These are phyloP conservation scores for Irpex lacteus DNA, from an alignment of 1,284 basidiomycete genomes.

Conservation along the genomic window DNA sequence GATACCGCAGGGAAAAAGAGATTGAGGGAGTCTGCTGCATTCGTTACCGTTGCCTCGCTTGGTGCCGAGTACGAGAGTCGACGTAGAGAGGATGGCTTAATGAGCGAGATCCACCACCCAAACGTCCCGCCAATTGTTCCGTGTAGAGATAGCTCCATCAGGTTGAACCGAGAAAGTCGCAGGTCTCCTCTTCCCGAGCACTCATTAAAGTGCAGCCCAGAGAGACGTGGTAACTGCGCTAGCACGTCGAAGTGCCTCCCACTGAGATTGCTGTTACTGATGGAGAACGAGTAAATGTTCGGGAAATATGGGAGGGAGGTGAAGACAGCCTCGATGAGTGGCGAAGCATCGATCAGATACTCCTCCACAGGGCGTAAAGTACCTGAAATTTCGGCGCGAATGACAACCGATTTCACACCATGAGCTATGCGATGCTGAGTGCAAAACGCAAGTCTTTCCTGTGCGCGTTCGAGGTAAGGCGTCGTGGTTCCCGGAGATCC, in stretches of 20 bases:
- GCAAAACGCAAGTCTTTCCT: constrained; percentile 5
- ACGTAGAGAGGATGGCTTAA: constrained; percentile 1
- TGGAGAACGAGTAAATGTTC: constrained; percentile 7
- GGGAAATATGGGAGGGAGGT: neutral
- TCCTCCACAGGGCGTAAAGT: neutral
- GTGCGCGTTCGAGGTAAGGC: neutral
- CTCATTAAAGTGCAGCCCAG: constrained; percentile 6
- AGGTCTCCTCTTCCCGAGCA: constrained; percentile 10
- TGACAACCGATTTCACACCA: constrained; percentile 3
- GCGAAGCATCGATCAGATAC: neutral
- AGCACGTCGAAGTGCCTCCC: constrained; percentile 6
- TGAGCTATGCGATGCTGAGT: constrained; percentile 5
- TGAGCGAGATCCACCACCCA: constrained; percentile 14
- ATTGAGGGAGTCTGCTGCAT: constrained; percentile 1
- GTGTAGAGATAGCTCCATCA: constrained; percentile 5
- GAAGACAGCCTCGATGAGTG: constrained; percentile 6
- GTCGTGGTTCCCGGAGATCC: neutral
- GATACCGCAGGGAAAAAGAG: constrained; percentile 7
- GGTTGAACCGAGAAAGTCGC: neutral
- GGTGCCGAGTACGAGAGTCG: constrained; percentile 9
- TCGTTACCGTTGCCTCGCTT: neutral
- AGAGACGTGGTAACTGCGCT: constrained; percentile 1
- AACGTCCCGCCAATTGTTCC: constrained; percentile 11
- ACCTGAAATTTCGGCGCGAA: neutral
- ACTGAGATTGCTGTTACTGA: constrained; percentile 1